Base-by-base conservation (phyloP, 1,139 yeast species). In the Candida freyschussii region DNA sequence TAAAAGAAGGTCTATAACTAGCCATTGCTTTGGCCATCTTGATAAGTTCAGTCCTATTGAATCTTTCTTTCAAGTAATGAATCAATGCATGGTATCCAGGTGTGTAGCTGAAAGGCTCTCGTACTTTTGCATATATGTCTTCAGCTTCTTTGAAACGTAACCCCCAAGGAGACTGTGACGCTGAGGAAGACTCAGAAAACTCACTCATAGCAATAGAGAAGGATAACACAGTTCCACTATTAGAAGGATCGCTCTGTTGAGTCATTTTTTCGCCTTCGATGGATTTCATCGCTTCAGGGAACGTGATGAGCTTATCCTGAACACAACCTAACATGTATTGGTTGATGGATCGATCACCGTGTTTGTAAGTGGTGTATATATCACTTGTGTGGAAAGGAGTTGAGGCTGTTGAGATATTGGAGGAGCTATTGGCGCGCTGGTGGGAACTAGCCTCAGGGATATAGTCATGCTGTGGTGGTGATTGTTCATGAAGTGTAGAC, bases 21-120 rank as follows among this genome's bases (percentile, higher is more conserved):
- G 96, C 94, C 80, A 91, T 83, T 9, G 85, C 77, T 49, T 82
- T 80, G 3, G 95, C 91, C 78, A 91, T 82, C 39, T 79, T 73
- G 34, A 87, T 81, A 43, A 89, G 67, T 62, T 81, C 78, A 19
- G 69, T 68, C 39, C 77, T 75, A 32, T 75, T 72, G 53, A 91
- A 87, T 33, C 97, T 60, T 25, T 72, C 65, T 37, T 82, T 65
- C 39, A 91, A 63, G 55, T 89, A 89, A 13, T 78, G 72, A 49
- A 85, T 77, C 35, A 91, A 66, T 28, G 80, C 75, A 57, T 86
- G 96, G 56, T 83, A 91, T 3, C 96, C 96, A 2, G 89, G 83
- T 0, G 96, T 89, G 52, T 91, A 91, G 3, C 87, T 73, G 52
- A 83, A 89, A 0, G 97, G 96, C 32, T 66, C 69, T 13, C 62